Conservation (phyloP, 1,284 basidiomycete species). For the Heliocybe sulcata region DNA sequence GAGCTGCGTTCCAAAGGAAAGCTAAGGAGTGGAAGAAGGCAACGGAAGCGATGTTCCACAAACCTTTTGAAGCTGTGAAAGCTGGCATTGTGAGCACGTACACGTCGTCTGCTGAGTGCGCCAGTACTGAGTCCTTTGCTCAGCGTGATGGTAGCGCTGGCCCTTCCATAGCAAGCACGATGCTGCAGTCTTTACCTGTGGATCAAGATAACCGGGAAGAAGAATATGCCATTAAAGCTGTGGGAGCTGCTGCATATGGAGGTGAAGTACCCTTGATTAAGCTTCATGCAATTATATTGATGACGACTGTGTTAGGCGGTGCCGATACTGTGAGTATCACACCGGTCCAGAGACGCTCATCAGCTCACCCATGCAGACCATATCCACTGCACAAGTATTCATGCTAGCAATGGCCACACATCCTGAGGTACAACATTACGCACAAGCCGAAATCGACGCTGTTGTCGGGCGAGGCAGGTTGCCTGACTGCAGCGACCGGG, state of each 20-base stretch:
- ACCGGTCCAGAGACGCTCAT: too few species aligned
- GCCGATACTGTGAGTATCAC: slow-evolving; percentile 3
- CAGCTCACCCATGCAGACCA: slow-evolving; percentile 12
- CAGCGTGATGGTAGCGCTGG: not conserved
- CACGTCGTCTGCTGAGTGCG: not conserved
- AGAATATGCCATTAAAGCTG: not conserved
- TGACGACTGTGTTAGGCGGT: not conserved
- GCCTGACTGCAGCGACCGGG: slow-evolving; percentile 26
- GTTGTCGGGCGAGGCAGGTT: slow-evolving; percentile 24
- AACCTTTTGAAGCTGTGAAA: not conserved
- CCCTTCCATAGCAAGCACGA: not conserved
- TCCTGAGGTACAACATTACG: slow-evolving; percentile 25
- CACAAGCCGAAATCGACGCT: slow-evolving; percentile 30
- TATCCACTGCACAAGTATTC: slow-evolving; percentile 19
- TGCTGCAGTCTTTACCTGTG: not conserved
- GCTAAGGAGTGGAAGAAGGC: not conserved
- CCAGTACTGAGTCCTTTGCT: not conserved
- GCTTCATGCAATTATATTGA: not conserved
- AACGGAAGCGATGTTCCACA: not conserved
- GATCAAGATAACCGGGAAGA: not conserved
- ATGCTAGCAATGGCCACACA: slow-evolving; percentile 26
- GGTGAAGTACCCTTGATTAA: slow-evolving; percentile 9
- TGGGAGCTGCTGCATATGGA: slow-evolving; percentile 13
- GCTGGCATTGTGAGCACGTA: not conserved
- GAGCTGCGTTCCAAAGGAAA: not conserved